These are phyloP conservation scores for Rhynchosporium graminicola DNA, from an alignment of 2,329 filamentous ascomycete genomes.

Conservation along the genomic window DNA sequence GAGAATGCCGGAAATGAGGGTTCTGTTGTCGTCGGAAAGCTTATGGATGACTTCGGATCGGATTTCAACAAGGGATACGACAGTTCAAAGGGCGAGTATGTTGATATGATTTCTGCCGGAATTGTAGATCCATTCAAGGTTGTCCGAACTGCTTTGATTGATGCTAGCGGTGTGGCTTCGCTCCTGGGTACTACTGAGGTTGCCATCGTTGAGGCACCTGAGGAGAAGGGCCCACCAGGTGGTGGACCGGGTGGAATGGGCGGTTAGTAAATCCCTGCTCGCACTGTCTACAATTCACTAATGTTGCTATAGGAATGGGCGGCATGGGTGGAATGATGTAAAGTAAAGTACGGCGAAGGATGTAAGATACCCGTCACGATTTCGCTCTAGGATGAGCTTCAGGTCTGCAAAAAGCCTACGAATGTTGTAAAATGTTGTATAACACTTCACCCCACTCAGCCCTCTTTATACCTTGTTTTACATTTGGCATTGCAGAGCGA, in stretches of 20 bases:
- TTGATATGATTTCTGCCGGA: slow-evolving; percentile 96
- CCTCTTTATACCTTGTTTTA: slow-evolving; percentile 38
- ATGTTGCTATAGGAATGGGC: slow-evolving; percentile 42
- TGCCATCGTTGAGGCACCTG: slow-evolving; percentile 95
- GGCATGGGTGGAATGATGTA: slow-evolving; percentile 42
- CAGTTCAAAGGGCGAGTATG: slow-evolving; percentile 94
- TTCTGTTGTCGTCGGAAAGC: slow-evolving; percentile 95
- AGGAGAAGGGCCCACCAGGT: slow-evolving; percentile 73
- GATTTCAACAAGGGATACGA: slow-evolving; percentile 99
- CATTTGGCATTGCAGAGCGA: slow-evolving; percentile 36
- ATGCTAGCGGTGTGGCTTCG: slow-evolving; percentile 94
- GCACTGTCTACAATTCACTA: slow-evolving; percentile 17
- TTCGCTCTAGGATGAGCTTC: slow-evolving; percentile 21
- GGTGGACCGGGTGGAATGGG: slow-evolving; percentile 68
- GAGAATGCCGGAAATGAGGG: slow-evolving; percentile 98
- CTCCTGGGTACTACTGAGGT: slow-evolving; percentile 98
- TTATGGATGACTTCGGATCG: slow-evolving; percentile 84
- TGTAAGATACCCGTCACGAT: slow-evolving; percentile 35
- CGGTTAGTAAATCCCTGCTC: slow-evolving; percentile 30
- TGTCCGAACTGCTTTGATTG: slow-evolving; percentile 91
- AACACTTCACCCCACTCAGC: slow-evolving; percentile 38
- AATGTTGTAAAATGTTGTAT: slow-evolving; percentile 35
- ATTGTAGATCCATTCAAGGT: slow-evolving; percentile 99
- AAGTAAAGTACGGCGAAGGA: slow-evolving; percentile 30
- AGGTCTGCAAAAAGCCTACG: slow-evolving; percentile 23